Base-by-base conservation (phyloP, 768 basidiomycete genomes). In the Agrocybe chaxingu region DNA sequence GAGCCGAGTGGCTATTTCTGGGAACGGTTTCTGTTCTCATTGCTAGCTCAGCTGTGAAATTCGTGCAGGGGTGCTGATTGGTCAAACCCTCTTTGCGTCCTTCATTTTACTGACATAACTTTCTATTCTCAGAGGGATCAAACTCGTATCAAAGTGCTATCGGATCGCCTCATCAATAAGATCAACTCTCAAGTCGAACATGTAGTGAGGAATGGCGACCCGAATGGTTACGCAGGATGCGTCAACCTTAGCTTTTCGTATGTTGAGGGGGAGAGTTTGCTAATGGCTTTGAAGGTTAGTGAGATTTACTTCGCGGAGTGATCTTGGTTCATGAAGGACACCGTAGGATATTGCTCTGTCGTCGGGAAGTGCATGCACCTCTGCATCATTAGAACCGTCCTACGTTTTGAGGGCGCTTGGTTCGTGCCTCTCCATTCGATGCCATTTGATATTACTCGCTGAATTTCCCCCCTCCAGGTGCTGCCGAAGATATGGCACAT, bases 401-500 rank as follows among this genome's bases (percentile, higher is more conserved):
- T 99, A 99, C 66, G 97, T 99, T 3, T 82, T 99, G 32, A 86
- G 97, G 45, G 97, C 97, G 3, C 80, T 99, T 40, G 94, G 92
- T 85, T 62, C 47, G 75, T 52, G 36, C 19, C 24, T 18, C 32
- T 31, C 45, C 41, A 4, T 30, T 36, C 31, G 31, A 30, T 35
- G 7, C 16, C 47, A 6, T 18, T 42, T 39, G 37, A 24, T 2
- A 42, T n/a, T 31, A 35, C 24, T 47, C 3, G 41, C 29, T 55
- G 4, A 50, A 9, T 10, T 48, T 57, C 13, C 47, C n/a, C 19
- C 56, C 37, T 37, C 11, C 56, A 87, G 90, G 92, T 58, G 92
- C 96, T 33, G 93, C 94, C 24, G 97, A 99, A 66, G 97, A 98
- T 62, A 97, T 98, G 94, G 97, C 97, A 0, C 97, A 99, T 66